A percentile compares a stretch with the other conserved stretches of the same genome.
These are phyloP conservation scores for Xylaria sp. DNA, from an alignment of 2,329 filamentous ascomycete genomes.

Conservation along the genomic window DNA sequence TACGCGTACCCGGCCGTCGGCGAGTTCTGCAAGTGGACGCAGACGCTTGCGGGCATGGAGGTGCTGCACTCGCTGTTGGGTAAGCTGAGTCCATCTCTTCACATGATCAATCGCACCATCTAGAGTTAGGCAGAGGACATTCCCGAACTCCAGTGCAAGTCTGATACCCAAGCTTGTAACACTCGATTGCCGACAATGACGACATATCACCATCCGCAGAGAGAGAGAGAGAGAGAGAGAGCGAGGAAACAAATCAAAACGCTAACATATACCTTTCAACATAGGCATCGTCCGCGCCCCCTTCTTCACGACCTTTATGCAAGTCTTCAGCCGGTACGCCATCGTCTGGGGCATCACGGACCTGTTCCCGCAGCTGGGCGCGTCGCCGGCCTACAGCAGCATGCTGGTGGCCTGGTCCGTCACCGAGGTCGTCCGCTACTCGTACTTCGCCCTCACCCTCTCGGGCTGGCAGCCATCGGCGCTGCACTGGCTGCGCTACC, in stretches of 20 bases:
- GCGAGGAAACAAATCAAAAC: background rate
- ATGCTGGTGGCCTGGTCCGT: slow-evolving; percentile 90
- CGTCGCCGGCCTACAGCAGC: slow-evolving; percentile 67
- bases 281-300: slow-evolving; percentile 87
- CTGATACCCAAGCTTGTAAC: background rate
- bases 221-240: no score
- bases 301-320: slow-evolving; percentile 85
- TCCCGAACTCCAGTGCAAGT: background rate
- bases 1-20: slow-evolving; percentile 72
- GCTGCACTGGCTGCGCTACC: slow-evolving; percentile 87
- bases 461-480: slow-evolving; percentile 67
- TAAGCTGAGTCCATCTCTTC: slow-evolving; percentile 54
- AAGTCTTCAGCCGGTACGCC: slow-evolving; percentile 86
- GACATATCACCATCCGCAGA: background rate
- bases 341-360: slow-evolving; percentile 88
- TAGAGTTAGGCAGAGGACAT: slow-evolving; percentile 1
- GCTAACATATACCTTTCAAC: slow-evolving; percentile 25
- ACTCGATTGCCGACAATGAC: background rate
- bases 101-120: slow-evolving; percentile 3
- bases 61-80: slow-evolving; percentile 83
- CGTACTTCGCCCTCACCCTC: slow-evolving; percentile 85
- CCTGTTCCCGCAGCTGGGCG: slow-evolving; percentile 75
- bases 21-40: slow-evolving; percentile 79
- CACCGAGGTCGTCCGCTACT: slow-evolving; percentile 94
- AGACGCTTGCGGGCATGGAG: slow-evolving; percentile 86